Evolutionary conservation across 2,329 filamentous ascomycete genomes (phyloP).

Genomic region (Furcasterigmium sp.): DNA sequence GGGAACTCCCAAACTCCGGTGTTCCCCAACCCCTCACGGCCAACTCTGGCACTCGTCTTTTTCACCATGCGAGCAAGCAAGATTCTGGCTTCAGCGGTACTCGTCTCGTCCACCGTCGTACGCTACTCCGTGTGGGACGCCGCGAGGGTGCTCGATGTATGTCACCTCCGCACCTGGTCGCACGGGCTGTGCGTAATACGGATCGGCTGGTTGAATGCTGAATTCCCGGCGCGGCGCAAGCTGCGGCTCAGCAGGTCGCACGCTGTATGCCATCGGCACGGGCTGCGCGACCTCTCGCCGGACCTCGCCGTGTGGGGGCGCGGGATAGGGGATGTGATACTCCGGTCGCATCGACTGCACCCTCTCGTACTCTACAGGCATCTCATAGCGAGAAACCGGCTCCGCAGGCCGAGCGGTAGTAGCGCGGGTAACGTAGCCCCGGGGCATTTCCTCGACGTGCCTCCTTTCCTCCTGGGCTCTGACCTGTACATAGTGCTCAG

Average conservation of each 20-base stretch:
- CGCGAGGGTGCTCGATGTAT: slow-evolving; percentile 38
- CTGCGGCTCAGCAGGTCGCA: slow-evolving; percentile 24
- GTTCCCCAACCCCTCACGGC: neutral
- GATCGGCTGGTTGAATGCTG: slow-evolving; percentile 35
- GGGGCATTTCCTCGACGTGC: slow-evolving; percentile 38
- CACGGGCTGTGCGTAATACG: slow-evolving; percentile 34
- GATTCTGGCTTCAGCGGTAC: too few relatives aligned
- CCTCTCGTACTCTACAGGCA: slow-evolving; percentile 35
- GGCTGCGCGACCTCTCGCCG: slow-evolving; percentile 24
- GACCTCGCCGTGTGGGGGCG: slow-evolving; percentile 28
- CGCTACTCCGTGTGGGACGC: slow-evolving; percentile 34
- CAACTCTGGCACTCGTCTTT: too few relatives aligned
- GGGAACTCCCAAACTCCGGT: neutral
- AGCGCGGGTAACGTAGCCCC: slow-evolving; percentile 50
- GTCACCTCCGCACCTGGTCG: slow-evolving; percentile 32
- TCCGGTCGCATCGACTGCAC: slow-evolving; percentile 34
- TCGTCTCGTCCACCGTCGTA: slow-evolving; percentile 36
- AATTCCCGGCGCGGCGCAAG: slow-evolving; percentile 28
- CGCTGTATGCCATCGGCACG: slow-evolving; percentile 20
- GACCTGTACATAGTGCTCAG: slow-evolving; percentile 43
- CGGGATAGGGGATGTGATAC: slow-evolving; percentile 38
- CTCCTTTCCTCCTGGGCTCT: slow-evolving; percentile 34
- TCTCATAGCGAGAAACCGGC: slow-evolving; percentile 30
- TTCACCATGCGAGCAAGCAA: too few relatives aligned
- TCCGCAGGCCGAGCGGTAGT: slow-evolving; percentile 54